phyloP scores from a whole-genome alignment of 208 protist genomes.

The Novymonas esmeraldas region DNA sequence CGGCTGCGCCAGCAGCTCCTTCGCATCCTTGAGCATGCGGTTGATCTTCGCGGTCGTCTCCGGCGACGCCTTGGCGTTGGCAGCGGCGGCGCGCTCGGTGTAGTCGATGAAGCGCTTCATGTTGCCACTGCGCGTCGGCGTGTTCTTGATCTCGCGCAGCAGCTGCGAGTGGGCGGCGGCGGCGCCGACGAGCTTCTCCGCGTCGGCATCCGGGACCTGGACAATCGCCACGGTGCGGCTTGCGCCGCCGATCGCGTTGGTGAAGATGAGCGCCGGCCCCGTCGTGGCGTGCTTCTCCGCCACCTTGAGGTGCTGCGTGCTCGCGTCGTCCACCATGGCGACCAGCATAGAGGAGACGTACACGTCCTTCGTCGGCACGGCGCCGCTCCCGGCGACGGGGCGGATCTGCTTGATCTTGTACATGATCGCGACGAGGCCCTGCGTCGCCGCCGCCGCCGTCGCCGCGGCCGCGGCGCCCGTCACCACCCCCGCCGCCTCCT shows the following conservation, averaged over 20 bases:
- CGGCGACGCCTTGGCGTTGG: conserved; percentile 36
- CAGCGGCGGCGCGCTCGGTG: conserved; percentile 48
- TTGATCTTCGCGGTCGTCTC: conserved; percentile 49
- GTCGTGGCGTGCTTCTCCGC: conserved; percentile 29
- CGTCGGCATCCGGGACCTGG: conserved; percentile 32
- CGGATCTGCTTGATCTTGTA: conserved; percentile 55
- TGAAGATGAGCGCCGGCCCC: conserved; percentile 41
- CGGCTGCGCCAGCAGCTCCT: conserved; percentile 54
- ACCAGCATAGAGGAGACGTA: conserved; percentile 51
- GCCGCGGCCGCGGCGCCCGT: conserved; percentile 27
- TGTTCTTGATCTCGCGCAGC: conserved; percentile 65
- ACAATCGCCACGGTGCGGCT: conserved; percentile 53
- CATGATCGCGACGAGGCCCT: conserved; percentile 35
- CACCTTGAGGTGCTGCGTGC: conserved; percentile 29
- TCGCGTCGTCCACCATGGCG: conserved; percentile 36
- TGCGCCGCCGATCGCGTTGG: conserved; percentile 56
- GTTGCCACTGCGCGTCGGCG: conserved; percentile 75
- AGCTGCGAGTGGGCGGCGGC: conserved; percentile 13
- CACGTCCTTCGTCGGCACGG: conserved; percentile 24
- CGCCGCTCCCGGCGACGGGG: conserved; percentile 1
- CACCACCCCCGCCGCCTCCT: conserved; percentile 41
- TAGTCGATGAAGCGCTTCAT: conserved; percentile 81
- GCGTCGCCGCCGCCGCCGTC: conserved; percentile 13
- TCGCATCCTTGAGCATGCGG: conserved; percentile 76
- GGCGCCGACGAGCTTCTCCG: conserved; percentile 25